Percentiles rank a stretch among this genome's conserved stretches.
Evolutionary conservation across 1,139 yeast species (phyloP).

Genomic region (Taiozyma sp.): DNA sequence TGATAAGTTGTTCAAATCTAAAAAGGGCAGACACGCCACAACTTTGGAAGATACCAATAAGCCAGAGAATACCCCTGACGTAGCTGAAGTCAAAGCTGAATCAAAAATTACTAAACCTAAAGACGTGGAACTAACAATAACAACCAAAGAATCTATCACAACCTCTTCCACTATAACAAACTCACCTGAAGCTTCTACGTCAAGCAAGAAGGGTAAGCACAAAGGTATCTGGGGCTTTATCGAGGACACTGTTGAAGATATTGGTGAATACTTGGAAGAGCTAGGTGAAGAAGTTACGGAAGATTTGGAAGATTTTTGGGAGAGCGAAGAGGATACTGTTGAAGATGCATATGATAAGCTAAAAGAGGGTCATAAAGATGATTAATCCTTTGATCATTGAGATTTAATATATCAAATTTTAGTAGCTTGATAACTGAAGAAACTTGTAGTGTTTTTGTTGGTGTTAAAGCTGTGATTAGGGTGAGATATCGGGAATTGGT

Average conservation of each 20-base stretch:
- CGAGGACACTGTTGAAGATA: slow-evolving; percentile 16
- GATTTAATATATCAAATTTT: not conserved
- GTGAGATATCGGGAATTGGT: not conserved
- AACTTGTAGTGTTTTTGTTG: no score
- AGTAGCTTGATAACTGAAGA: no score
- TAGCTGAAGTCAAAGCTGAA: slow-evolving; percentile 6
- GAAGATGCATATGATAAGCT: not conserved
- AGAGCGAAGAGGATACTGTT: not conserved
- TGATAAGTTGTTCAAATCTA: slow-evolving; percentile 30
- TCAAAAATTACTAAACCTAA: slow-evolving; percentile 1
- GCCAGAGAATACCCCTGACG: slow-evolving; percentile 1
- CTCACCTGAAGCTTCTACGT: not conserved
- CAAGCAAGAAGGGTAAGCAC: slow-evolving; percentile 11
- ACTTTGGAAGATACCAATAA: slow-evolving; percentile 6
- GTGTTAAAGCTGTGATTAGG: no score
- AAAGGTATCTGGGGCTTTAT: slow-evolving; percentile 18
- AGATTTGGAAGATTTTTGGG: slow-evolving; percentile 20
- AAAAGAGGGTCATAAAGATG: not conserved
- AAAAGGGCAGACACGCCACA: slow-evolving; percentile 8
- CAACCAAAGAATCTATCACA: not conserved
- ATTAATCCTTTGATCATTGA: not conserved
- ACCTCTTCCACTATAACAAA: not conserved
- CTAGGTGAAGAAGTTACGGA: slow-evolving; percentile 32
- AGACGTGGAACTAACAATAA: slow-evolving; percentile 12
- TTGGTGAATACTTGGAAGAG: slow-evolving; percentile 27